These are phyloP conservation scores for Begonia loranthoides DNA, from an alignment of 306 rosid species.

Conservation along the genomic window DNA sequence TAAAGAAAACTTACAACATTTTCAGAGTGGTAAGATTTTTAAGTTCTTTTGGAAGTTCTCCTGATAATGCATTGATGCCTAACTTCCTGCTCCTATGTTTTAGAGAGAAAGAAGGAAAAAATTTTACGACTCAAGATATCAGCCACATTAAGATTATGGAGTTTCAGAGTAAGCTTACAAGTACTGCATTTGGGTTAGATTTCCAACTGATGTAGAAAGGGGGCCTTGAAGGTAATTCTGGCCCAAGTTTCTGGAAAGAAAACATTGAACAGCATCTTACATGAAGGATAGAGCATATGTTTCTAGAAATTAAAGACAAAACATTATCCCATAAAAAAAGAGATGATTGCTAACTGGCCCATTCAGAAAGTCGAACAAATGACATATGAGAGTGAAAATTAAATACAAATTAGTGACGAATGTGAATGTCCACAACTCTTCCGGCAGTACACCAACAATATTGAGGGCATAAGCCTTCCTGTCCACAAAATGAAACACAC, in stretches of 20 bases:
- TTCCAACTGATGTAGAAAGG: slow-evolving; percentile 49
- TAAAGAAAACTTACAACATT: slow-evolving; percentile 30
- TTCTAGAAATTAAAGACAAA: too few species aligned
- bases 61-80: slow-evolving; percentile 53
- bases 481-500: slow-evolving; percentile 6
- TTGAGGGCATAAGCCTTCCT: slow-evolving; percentile 45
- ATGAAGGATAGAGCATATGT: too few species aligned
- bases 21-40: slow-evolving; percentile 35
- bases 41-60: slow-evolving; percentile 64
- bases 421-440: slow-evolving; percentile 59
- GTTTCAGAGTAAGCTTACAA: slow-evolving; percentile 27
- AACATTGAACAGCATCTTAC: slow-evolving; percentile 1
- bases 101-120: slow-evolving; percentile 2
- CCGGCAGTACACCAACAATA: slow-evolving; percentile 45
- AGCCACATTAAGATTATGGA: background rate
- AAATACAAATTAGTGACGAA: slow-evolving; percentile 54
- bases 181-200: slow-evolving; percentile 49
- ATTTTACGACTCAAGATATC: background rate
- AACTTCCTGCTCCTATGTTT: slow-evolving; percentile 24
- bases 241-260: slow-evolving; percentile 34
- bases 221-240: slow-evolving; percentile 60
- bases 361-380: background rate
- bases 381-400: slow-evolving; percentile 5
- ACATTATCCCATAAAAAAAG: background rate
- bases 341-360: background rate